Evolutionary conservation across 306 rosid species (phyloP), one percentile per base, ranked within the genome.

Genomic region (Fagus sylvatica): DNA sequence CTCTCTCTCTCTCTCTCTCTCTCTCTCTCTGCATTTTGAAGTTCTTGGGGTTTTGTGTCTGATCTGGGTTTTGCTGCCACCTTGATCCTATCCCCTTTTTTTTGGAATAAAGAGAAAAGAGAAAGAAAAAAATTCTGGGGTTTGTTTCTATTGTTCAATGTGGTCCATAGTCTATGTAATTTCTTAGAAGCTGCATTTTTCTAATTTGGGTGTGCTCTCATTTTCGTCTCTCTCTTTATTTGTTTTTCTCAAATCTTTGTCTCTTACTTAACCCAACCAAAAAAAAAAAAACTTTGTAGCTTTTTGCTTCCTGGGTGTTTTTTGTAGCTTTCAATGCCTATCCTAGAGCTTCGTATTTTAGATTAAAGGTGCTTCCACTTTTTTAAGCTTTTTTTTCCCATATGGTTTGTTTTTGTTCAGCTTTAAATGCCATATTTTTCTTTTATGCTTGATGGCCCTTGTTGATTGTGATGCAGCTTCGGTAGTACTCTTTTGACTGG

Each of bases 381-480:
- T 71, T 77, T 48, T 11, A 40, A 40, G 39, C n/a, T 37, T 53
- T 42, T 7, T 49, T 28, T 51, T 40, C 61, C 37, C 48, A n/a
- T 41, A 2, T 75, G 7, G 7, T 61, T 69, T 65, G 1, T 33
- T 1, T 12, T 28, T 73, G 32, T 69, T 41, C 69, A 37, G 68
- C 64, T 72, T 72, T 53, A 53, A 15, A 69, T 40, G 64, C 69
- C 64, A 55, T 46, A 53, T 17, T 48, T 65, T 12, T 57, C 22
- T 2, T 69, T 37, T 53, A 12, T 17, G n/a, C 76, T 60, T 77
- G n/a, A 53, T 68, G 78, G 48, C 48, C 53, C 53, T 16, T 49
- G 11, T 7, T 69, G 16, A 59, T 59, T 71, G 61, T 54, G 57
- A 15, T 84, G 85, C 85, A 72, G 72, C 85, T 84, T 36, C 34